Conservation (phyloP, 495 filamentous ascomycete genomes). For the Podospora comata region DNA sequence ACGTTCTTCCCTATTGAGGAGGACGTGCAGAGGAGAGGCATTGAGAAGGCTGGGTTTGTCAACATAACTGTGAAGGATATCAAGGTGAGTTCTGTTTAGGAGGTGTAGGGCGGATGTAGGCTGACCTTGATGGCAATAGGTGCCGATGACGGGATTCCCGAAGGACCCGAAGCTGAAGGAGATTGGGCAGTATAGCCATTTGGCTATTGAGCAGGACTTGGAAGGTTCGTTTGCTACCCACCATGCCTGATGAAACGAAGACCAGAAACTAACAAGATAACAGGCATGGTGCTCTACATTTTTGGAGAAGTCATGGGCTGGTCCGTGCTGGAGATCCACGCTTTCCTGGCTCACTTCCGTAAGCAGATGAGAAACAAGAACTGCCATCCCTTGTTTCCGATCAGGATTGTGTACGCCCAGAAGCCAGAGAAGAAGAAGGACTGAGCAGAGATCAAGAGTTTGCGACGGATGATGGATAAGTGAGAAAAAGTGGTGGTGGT, state of each 20-base stretch:
- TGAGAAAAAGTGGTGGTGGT: no score
- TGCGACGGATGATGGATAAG: no score
- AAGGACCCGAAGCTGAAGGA: constrained; percentile 1
- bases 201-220: not conserved
- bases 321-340: constrained; percentile 16
- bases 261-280: not conserved
- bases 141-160: constrained; percentile 7
- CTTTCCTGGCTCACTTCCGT: constrained; percentile 22
- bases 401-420: constrained; percentile 32
- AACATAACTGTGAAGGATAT: constrained; percentile 42
- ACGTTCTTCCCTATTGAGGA: constrained; percentile 24
- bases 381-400: constrained; percentile 17
- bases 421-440: constrained; percentile 26
- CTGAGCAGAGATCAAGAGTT: not conserved
- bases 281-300: constrained; percentile 35
- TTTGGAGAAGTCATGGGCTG: constrained; percentile 34
- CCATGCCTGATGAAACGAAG: not conserved
- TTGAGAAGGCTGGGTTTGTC: constrained; percentile 56
- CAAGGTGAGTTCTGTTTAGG: constrained; percentile 9
- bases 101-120: not conserved
- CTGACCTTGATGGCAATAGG: not conserved
- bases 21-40: constrained; percentile 52
- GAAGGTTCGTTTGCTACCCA: not conserved
- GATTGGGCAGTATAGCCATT: constrained; percentile 2
- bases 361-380: constrained; percentile 21